Base-by-base conservation (phyloP, 495 filamentous ascomycete genomes). In the Podospora tetraspora region DNA sequence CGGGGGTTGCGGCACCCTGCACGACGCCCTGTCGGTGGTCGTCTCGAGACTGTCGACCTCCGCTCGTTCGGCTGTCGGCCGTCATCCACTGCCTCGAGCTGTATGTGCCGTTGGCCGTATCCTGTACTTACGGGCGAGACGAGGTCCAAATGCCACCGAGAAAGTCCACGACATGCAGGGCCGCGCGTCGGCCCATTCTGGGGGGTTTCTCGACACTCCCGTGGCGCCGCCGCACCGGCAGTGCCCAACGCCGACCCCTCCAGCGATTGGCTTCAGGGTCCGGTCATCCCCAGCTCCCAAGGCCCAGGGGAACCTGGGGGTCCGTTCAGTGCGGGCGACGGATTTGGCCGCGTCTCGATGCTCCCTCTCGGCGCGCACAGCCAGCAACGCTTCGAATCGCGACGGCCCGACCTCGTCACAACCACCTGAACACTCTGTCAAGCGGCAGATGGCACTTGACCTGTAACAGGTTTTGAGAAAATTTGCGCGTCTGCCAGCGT, bases 161-260 rank as follows among this genome's bases (percentile, higher is more conserved):
- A 21, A 27, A 19, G 22, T 23, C 21, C n/a, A 9, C 25, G 67
- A 62, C 25, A 72, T 72, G 71, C 71, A 67, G 62, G 71, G 71
- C 64, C 71, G 71, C 71, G 71, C 71, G 71, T 66, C 71, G 58
- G 23, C 59, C 37, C 62, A 25, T 34, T 63, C 56, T 22, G 23
- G 63, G 24, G 32, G 37, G 16, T 12, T 12, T 21, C n/a, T 60
- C 56, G 21, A 58, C 52, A 21, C 24, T 64, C 67, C 62, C 27
- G 34, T 16, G 67, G 61, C 62, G 67, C 62, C 67, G 61, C 29
- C 62, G 52, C 61, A 63, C 30, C 62, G 59, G 66, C 59, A 68
- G 37, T 63, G 65, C 60, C 60, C 24, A 62, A 23, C 34, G 59
- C 59, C 66, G 66, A 63, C 66, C 16, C 34, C 37, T 5, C 19